Evolutionary conservation across 2,329 filamentous ascomycete species (phyloP).

Genomic region (Davidsoniella eucalypti): DNA sequence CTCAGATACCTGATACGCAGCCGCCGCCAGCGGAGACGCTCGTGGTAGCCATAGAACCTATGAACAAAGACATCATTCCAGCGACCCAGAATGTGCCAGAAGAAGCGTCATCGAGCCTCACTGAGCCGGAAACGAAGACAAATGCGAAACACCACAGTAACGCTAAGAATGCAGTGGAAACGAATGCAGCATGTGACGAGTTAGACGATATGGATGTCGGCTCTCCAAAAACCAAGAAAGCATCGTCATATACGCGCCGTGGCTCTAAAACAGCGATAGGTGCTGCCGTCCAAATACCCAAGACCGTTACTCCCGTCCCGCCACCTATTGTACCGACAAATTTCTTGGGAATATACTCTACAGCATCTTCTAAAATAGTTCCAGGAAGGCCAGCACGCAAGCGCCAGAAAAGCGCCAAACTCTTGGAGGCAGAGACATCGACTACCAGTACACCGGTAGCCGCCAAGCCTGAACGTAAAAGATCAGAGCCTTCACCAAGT

Average conservation of each 20-base stretch:
- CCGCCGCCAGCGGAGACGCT: not conserved
- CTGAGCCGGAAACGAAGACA: not conserved
- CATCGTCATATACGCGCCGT: slow-evolving; percentile 2
- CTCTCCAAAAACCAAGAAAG: not conserved
- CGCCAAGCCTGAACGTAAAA: too few species aligned
- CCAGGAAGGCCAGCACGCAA: not conserved
- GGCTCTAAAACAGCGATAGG: not conserved
- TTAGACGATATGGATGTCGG: slow-evolving; percentile 1
- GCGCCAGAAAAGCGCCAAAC: not conserved
- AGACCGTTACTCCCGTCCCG: slow-evolving; percentile 1
- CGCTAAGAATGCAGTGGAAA: not conserved
- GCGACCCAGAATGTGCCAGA: not conserved
- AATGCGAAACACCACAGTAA: not conserved
- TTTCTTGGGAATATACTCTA: not conserved
- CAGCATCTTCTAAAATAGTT: not conserved
- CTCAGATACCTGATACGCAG: slow-evolving; percentile 4
- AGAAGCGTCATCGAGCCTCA: slow-evolving; percentile 4
- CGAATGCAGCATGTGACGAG: not conserved
- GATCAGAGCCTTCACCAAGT: too few species aligned
- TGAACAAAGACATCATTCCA: not conserved
- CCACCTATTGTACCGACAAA: not conserved
- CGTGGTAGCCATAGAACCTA: not conserved
- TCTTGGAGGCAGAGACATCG: not conserved
- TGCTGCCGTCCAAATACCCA: not conserved
- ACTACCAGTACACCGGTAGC: too few species aligned